Conservation (phyloP, 371 early-diverging fungal species). For the Synchytrium microbalum region DNA sequence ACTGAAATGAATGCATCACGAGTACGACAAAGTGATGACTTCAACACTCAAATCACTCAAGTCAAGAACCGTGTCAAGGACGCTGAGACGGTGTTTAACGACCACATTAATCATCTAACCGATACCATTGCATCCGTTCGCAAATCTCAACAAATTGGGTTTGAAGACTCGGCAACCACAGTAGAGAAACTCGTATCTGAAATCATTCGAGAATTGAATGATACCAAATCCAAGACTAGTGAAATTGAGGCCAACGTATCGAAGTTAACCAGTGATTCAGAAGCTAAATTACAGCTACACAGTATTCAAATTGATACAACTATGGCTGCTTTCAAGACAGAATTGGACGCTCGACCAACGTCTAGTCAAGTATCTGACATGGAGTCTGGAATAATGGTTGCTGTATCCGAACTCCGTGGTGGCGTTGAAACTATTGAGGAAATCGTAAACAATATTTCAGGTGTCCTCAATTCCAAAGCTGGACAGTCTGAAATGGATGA, state of each 20-base stretch:
- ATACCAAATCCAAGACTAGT: constrained; percentile 2
- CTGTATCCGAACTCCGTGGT: too few relatives aligned
- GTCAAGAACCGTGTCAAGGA: not conserved
- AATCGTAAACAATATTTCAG: too few relatives aligned
- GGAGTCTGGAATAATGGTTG: constrained; percentile 15
- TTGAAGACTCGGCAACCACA: constrained; percentile 15
- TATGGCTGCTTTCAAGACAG: constrained; percentile 26
- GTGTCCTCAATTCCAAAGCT: too few relatives aligned
- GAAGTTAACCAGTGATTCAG: constrained; percentile 13
- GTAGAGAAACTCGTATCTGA: constrained; percentile 12
- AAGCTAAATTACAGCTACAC: constrained; percentile 22
- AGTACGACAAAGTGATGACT: constrained; percentile 22
- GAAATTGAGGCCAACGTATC: constrained; percentile 6
- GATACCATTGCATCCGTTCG: constrained; percentile 17
- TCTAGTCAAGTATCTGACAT: constrained; percentile 17
- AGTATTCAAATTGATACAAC: constrained; percentile 23
- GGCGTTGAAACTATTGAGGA: too few relatives aligned
- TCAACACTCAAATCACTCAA: constrained; percentile 12
- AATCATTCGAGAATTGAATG: constrained; percentile 10
- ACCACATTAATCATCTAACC: constrained; percentile 13
- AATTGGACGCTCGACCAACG: constrained; percentile 20
- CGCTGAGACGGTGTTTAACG: constrained; percentile 9
- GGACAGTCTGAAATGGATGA: too few relatives aligned
- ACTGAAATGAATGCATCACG: constrained; percentile 18
- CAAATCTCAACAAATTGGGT: constrained; percentile 9